Evolutionary conservation across 208 protist genomes (phyloP).

Genomic region (Leishmania guyanensis): DNA sequence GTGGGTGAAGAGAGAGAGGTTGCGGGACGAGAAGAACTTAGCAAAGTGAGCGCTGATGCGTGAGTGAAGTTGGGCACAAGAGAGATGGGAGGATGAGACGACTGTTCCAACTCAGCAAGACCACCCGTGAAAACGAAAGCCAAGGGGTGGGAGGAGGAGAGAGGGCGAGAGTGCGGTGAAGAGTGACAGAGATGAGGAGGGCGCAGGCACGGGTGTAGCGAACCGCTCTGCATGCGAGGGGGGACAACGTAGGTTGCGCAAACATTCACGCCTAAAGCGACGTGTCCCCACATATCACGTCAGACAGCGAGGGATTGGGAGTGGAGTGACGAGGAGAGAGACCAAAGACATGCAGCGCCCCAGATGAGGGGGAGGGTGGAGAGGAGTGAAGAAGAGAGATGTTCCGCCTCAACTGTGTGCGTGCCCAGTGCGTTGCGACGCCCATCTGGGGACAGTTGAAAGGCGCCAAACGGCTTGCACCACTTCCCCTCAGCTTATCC

Average conservation of each 20-base stretch:
- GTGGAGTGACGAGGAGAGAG: not conserved
- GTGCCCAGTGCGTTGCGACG: not conserved
- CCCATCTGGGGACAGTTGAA: not conserved
- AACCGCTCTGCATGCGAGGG: not conserved
- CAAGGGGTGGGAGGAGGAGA: not conserved
- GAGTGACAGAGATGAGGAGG: not conserved
- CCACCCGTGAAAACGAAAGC: not conserved
- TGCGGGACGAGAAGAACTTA: not conserved
- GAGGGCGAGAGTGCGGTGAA: not conserved
- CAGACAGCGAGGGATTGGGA: not conserved
- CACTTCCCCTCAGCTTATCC: not conserved
- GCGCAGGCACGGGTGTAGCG: not conserved
- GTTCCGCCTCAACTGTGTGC: not conserved
- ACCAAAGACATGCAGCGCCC: not conserved
- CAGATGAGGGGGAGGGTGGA: not conserved
- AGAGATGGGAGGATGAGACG: not conserved
- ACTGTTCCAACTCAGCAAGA: not conserved
- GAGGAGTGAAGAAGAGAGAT: not conserved
- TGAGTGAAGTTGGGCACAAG: not conserved
- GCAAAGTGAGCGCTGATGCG: not conserved
- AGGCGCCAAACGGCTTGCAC: not conserved
- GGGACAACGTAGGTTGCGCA: not conserved
- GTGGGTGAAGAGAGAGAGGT: not conserved
- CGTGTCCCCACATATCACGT: not conserved
- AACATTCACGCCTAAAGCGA: not conserved